Evolutionary conservation across 1,139 yeast genomes (phyloP), one percentile per base, ranked within the genome.

Genomic region (Suzukiozyma palmioleophila): DNA sequence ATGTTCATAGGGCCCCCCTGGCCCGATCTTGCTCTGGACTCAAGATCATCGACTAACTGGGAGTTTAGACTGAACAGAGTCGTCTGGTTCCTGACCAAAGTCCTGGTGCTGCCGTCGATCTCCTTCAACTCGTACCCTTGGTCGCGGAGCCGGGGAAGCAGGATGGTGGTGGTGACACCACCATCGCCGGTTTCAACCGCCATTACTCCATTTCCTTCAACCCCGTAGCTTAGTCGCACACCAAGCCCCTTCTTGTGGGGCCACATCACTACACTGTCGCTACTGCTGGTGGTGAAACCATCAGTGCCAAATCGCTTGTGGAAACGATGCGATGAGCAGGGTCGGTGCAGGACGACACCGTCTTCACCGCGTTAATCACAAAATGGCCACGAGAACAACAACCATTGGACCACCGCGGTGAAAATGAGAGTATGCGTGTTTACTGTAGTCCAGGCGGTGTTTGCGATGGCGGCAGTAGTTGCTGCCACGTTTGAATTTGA

Each of bases 201-300:
- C 2, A 62, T 33, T 8, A 48, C 42, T 11, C 57, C 60, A 46
- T 63, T 52, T 3, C 76, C 69, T 22, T 54, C 45, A 1, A 64
- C 54, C 3, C 77, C 77, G 43, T 64, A 64, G 13, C 66, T 50
- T 39, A 70, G 57, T 52, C 65, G 71, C 4, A 54, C 59, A 1
- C 77, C 77, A 24, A 66, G 54, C 1, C 73, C 74, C 31, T 53
- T 46, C 42, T 62, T 69, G 24, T 60, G 59, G 28, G 75, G 75
- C 70, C 74, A 69, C 73, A 69, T 68, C 13, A 24, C n/a, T 35
- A 13, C 16, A 36, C n/a, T n/a, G n/a, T n/a, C 36, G 39, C 26
- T 35, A 3, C 32, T 27, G 14, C 12, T 36, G 11, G 25, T 30
- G 2, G n/a, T 35, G 24, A 9, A 25, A 9, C 10, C 27, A 25